Base-by-base conservation (phyloP, 1,139 yeast species). In the Blastobotrys malaysiensis region DNA sequence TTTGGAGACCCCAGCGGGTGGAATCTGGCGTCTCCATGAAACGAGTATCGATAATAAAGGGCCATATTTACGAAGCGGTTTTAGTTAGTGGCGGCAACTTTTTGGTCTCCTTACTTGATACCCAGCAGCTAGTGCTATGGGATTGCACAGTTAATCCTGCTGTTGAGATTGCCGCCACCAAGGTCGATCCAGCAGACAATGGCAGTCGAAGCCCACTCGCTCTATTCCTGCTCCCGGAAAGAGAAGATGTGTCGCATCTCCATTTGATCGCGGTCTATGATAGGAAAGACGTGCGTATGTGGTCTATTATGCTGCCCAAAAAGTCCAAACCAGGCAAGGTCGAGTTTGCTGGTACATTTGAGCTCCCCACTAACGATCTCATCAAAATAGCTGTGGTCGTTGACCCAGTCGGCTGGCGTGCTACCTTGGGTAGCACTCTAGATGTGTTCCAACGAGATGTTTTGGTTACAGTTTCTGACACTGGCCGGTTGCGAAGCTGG, bases 361-460 rank as follows among this genome's bases (percentile, higher is more conserved):
- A 54, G n/a, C 56, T 66, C 20, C 69, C 69, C 5, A 48, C 56
- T 3, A 62, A 59, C 0, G 63, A 60, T 4, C 66, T 67, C 0
- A 69, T 84, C 2, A 77, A 77, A 57, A 68, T 73, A 20, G 79
- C 86, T 6, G 77, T 85, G 1, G 74, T 82, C 0, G 82, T 88
- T 18, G 93, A 88, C 63, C 86, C 88, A 0, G 86, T 82, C 3
- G 86, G 86, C 16, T 77, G 79, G 77, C 70, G 59, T 4, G 69
- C 70, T 4, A 67, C 70, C 1, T 61, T 65, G 63, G 77, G 48
- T 69, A 71, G 50, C 65, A 69, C 67, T 56, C 72, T 69, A 53
- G 76, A 66, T 60, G 53, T 59, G 9, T 67, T 61, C 49, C 81
- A 72, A 56, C 72, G 82, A 55, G 81, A 77, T 57, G 75, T 87